phyloP scores from a whole-genome alignment of 2,329 filamentous ascomycete genomes.

The Stylonectria norvegica region DNA sequence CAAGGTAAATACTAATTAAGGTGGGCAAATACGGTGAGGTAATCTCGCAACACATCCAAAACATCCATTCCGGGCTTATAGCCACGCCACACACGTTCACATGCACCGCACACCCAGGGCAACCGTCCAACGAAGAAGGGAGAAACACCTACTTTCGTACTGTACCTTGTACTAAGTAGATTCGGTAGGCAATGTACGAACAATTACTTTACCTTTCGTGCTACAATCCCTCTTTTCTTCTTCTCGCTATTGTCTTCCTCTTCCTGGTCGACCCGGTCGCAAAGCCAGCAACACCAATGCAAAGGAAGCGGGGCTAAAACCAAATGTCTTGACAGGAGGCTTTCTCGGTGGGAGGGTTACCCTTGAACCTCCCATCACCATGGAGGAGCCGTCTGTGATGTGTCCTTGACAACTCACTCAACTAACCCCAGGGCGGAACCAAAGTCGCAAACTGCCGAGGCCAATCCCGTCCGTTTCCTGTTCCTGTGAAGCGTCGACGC shows the following conservation, averaged over 20 bases:
- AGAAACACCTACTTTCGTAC: conserved; percentile 2
- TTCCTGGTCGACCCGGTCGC: conserved; percentile 1
- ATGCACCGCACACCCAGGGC: no score
- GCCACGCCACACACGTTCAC: conserved; percentile 1
- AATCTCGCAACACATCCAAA: conserved; percentile 16
- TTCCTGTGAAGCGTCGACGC: neutral
- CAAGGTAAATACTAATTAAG: no score
- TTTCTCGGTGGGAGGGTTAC: conserved; percentile 8
- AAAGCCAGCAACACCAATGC: conserved; percentile 6
- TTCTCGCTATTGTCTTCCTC: no score
- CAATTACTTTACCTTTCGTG: neutral
- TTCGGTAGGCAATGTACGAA: neutral
- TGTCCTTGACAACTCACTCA: conserved; percentile 9
- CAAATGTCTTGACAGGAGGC: conserved; percentile 1
- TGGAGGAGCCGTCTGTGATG: neutral
- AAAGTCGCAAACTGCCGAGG: conserved; percentile 20
- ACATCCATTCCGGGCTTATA: conserved; percentile 4
- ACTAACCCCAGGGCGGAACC: conserved; percentile 3
- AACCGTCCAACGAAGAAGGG: no score
- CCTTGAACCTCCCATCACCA: conserved; percentile 2
- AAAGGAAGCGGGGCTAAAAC: conserved; percentile 3
- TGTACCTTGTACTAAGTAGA: neutral
- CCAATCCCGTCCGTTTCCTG: conserved; percentile 9
- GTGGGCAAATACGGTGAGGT: conserved; percentile 19
- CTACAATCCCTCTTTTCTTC: no score